Evolutionary conservation across 2,329 filamentous ascomycete genomes (phyloP).

Genomic region (Pyricularia pennisetigena): DNA sequence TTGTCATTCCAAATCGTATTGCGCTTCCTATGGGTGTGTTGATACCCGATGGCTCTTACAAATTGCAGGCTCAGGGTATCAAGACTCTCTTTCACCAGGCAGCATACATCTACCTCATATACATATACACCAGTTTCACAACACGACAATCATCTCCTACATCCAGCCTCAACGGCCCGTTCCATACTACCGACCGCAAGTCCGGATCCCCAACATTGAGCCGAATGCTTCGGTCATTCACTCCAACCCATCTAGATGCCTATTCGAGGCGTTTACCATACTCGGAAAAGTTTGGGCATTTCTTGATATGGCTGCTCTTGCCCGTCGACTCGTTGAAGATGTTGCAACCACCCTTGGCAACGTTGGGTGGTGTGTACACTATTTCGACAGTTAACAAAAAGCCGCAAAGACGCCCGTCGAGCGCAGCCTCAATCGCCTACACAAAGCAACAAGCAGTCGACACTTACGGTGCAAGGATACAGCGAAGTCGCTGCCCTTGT

Average conservation of each 20-base stretch:
- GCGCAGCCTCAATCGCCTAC: background rate
- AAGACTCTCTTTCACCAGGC: background rate
- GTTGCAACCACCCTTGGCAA: conserved; percentile 70
- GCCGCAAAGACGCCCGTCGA: background rate
- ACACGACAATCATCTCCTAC: background rate
- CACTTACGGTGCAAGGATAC: conserved; percentile 68
- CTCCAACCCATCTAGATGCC: conserved; percentile 5
- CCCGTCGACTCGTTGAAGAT: conserved; percentile 74
- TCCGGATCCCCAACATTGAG: background rate
- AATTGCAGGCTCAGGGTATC: background rate
- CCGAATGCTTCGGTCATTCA: background rate
- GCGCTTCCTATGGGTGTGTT: background rate
- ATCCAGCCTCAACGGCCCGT: background rate
- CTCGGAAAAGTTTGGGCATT: conserved; percentile 62
- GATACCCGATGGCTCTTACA: background rate
- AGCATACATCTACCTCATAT: background rate
- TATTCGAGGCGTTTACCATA: conserved; percentile 41
- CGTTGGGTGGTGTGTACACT: conserved; percentile 85
- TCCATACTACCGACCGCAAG: background rate
- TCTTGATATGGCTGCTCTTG: conserved; percentile 58
- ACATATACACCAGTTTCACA: background rate
- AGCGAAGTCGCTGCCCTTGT: conserved; percentile 65
- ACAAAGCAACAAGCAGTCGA: conserved; percentile 9
- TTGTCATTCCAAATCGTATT: background rate
- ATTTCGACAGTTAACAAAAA: conserved; percentile 3